Evolutionary conservation across 768 basidiomycete species (phyloP).

Genomic region (Asterophora parasitica): DNA sequence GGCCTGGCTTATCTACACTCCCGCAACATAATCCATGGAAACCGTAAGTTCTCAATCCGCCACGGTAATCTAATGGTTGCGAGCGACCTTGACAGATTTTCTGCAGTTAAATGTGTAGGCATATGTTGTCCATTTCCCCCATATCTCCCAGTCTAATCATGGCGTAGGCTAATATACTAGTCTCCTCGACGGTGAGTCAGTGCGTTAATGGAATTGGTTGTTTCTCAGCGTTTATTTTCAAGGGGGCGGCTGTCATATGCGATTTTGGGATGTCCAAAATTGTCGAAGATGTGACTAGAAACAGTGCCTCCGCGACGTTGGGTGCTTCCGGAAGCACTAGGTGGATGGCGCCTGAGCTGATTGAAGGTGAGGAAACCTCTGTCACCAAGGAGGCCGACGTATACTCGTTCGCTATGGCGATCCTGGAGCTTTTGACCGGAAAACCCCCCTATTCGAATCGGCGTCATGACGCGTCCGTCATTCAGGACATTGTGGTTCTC

Average conservation of each 20-base stretch:
- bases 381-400: slow-evolving; percentile 47
- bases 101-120: slow-evolving; percentile 57
- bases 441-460: slow-evolving; percentile 48
- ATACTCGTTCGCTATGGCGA: slow-evolving; percentile 58
- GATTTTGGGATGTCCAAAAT: slow-evolving; percentile 65
- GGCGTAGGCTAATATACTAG: slow-evolving; percentile 44
- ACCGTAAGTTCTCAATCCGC: slow-evolving; percentile 39
- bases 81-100: slow-evolving; percentile 2
- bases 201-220: not conserved
- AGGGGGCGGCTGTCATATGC: slow-evolving; percentile 54
- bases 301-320: slow-evolving; percentile 39
- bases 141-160: not conserved
- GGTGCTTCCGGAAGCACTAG: slow-evolving; percentile 46
- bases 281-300: slow-evolving; percentile 53
- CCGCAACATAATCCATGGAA: slow-evolving; percentile 51
- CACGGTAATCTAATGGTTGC: too few species aligned
- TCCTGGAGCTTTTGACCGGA: slow-evolving; percentile 53
- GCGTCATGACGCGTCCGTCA: slow-evolving; percentile 46
- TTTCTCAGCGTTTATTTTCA: not conserved
- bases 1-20: slow-evolving; percentile 56
- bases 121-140: not conserved
- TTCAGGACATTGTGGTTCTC: slow-evolving; percentile 36
- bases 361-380: slow-evolving; percentile 34
- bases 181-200: slow-evolving; percentile 43
- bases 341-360: slow-evolving; percentile 61